Conservation (phyloP, 306 rosid species). For the Castanea mollissima region DNA sequence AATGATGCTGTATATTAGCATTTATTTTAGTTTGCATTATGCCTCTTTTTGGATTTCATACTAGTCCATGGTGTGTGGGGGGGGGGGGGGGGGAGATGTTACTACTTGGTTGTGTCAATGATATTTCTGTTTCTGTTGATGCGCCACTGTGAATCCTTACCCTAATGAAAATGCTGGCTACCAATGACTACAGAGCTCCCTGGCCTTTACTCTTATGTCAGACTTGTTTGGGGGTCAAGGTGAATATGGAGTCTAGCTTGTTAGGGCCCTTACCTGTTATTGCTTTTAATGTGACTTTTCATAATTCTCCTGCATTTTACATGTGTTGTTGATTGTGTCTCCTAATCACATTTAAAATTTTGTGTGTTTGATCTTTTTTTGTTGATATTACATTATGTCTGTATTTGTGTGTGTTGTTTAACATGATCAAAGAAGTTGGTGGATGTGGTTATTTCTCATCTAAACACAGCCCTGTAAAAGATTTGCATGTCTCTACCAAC, state of each 20-base stretch:
- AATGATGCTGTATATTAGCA: neutral
- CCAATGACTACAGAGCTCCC: neutral
- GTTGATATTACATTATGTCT: neutral
- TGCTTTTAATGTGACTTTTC: neutral
- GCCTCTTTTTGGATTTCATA: neutral
- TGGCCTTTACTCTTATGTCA: neutral
- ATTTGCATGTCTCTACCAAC: conserved; percentile 21
- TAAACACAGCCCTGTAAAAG: conserved; percentile 18
- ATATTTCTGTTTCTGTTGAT: neutral
- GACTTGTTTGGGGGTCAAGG: neutral
- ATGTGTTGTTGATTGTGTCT: neutral
- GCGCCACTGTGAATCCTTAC: neutral
- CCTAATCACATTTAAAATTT: neutral
- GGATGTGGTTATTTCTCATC: conserved; percentile 3
- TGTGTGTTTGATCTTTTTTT: neutral
- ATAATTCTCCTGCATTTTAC: neutral
- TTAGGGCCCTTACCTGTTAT: no score
- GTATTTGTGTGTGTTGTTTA: neutral
- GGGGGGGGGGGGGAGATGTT: no score
- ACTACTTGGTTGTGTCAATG: neutral
- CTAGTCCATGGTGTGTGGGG: no score
- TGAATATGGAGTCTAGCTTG: no score
- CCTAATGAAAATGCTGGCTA: neutral
- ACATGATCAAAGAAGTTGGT: neutral
- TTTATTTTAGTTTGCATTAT: neutral